phyloP scores from a whole-genome alignment of 2,329 filamentous ascomycete species.

The Bipolaris zeicola region DNA sequence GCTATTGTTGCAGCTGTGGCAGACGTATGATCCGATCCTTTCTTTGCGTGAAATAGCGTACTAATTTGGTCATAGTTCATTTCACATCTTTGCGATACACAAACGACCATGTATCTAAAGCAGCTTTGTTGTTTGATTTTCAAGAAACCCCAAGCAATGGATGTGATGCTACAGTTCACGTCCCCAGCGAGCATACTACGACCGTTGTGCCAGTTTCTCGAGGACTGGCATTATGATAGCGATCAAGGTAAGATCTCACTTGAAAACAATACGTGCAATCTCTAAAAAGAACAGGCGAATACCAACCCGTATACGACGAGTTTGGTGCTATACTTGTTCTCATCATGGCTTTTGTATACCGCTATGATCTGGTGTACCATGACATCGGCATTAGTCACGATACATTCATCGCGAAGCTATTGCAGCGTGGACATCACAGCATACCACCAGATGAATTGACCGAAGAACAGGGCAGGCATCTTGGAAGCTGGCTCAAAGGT shows the following conservation, averaged over 20 bases:
- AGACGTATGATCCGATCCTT: slow-evolving; percentile 39
- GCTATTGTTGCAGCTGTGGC: slow-evolving; percentile 75
- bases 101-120: slow-evolving; percentile 82
- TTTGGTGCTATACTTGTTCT: slow-evolving; percentile 79
- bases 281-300: slow-evolving; percentile 62
- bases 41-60: not conserved
- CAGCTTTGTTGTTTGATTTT: slow-evolving; percentile 74
- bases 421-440: slow-evolving; percentile 64
- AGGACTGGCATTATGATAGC: slow-evolving; percentile 81
- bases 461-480: slow-evolving; percentile 67
- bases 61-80: slow-evolving; percentile 60
- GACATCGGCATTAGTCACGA: slow-evolving; percentile 69
- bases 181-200: slow-evolving; percentile 71
- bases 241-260: slow-evolving; percentile 63
- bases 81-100: slow-evolving; percentile 69
- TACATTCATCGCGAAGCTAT: slow-evolving; percentile 71
- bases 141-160: slow-evolving; percentile 71
- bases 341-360: slow-evolving; percentile 74
- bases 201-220: slow-evolving; percentile 75
- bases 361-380: slow-evolving; percentile 68
- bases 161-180: slow-evolving; percentile 77
- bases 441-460: slow-evolving; percentile 65
- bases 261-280: not conserved
- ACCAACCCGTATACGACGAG: slow-evolving; percentile 85
- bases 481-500: slow-evolving; percentile 76